These are phyloP conservation scores for Mucor circinelloides DNA, from an alignment of 371 early-diverging fungal genomes.

Conservation along the genomic window DNA sequence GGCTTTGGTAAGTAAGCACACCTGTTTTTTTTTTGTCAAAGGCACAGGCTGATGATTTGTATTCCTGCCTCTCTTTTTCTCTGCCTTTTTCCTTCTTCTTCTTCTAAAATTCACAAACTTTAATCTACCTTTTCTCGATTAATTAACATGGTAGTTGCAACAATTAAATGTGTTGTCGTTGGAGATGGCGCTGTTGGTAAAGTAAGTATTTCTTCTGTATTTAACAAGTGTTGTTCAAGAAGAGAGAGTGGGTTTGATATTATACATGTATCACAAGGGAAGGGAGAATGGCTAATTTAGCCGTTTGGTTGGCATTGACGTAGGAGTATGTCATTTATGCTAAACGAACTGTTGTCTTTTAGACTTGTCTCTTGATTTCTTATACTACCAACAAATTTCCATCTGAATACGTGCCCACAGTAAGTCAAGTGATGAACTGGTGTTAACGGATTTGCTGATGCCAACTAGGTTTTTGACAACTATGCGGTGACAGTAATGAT, in stretches of 20 bases:
- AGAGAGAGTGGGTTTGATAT: neutral
- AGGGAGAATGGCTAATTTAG: neutral
- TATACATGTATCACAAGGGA: neutral
- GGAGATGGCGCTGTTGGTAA: constrained; percentile 99
- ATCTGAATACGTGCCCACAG: constrained; percentile 98
- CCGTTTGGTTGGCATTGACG: neutral
- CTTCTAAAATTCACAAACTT: neutral
- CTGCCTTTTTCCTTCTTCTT: neutral
- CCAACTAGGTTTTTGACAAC: constrained; percentile 91
- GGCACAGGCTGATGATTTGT: neutral
- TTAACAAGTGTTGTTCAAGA: neutral
- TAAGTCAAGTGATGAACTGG: constrained; percentile 38
- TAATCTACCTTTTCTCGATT: neutral
- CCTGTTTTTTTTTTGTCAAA: neutral
- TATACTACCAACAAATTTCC: constrained; percentile 99
- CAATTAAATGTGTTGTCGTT: constrained; percentile 94
- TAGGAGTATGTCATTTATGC: neutral
- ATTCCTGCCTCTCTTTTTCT: neutral
- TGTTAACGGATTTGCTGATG: neutral
- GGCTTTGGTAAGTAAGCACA: constrained; percentile 2
- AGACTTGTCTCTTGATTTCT: constrained; percentile 96
- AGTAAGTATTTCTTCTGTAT: constrained; percentile 45
- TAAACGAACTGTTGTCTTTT: constrained; percentile 12
- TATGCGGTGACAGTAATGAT: constrained; percentile 99
- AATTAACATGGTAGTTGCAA: constrained; percentile 60